phyloP scores from a whole-genome alignment of 352 stramenopile species.

The Thalassiosira exigua region DNA sequence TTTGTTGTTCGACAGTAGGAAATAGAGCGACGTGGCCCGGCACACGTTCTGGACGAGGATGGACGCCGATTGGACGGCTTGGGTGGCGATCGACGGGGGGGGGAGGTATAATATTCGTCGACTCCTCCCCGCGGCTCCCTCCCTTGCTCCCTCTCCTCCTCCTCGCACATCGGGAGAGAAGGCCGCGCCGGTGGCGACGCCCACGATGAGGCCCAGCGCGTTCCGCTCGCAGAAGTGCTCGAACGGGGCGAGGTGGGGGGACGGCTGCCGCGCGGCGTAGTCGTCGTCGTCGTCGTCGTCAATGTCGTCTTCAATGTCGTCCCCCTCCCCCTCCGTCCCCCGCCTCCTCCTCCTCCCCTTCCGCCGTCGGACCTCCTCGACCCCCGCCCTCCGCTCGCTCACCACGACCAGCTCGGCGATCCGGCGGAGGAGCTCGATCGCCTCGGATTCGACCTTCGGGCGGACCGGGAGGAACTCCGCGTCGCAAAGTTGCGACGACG shows the following conservation, averaged over 20 bases:
- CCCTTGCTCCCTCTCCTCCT: not conserved
- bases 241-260: constrained; percentile 62
- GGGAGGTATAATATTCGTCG: constrained; percentile 41
- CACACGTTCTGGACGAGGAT: constrained; percentile 85
- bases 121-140: not conserved
- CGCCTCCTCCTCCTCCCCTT: constrained; percentile 10
- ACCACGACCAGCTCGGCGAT: constrained; percentile 80
- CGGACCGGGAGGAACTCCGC: constrained; percentile 56
- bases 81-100: constrained; percentile 71
- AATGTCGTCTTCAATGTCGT: constrained; percentile 4
- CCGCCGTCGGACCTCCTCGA: not conserved
- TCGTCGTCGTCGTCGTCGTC: constrained; percentile 15
- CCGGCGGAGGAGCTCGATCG: constrained; percentile 75
- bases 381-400: constrained; percentile 45
- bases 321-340: constrained; percentile 2
- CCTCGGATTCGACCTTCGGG: constrained; percentile 48
- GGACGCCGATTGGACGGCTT: constrained; percentile 80
- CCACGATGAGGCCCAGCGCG: constrained; percentile 69
- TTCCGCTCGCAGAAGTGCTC: constrained; percentile 84
- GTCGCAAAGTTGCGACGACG: not conserved
- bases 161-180: constrained; percentile 35
- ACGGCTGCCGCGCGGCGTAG: constrained; percentile 29
- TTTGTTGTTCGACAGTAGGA: constrained; percentile 81
- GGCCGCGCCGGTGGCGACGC: constrained; percentile 64
- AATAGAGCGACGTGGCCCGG: constrained; percentile 76